Evolutionary conservation across 139 green algal genomes (phyloP), one percentile per base, ranked within the genome.

Genomic region (Pleodorina starrii): DNA sequence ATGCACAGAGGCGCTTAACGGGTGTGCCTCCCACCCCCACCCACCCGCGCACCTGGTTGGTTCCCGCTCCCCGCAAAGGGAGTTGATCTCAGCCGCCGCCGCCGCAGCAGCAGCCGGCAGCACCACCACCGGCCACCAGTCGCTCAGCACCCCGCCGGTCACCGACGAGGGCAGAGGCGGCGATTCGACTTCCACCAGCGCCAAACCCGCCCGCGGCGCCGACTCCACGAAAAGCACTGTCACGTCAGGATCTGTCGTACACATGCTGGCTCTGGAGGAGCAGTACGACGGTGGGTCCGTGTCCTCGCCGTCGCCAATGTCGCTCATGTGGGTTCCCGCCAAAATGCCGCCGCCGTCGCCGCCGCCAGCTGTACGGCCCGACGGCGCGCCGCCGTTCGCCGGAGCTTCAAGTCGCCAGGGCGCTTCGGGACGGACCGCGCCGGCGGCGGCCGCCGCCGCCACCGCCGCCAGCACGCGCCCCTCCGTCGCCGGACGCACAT

Each of bases 101-200:
- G 35, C 29, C 16, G 46, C 44, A 4, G 82, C 82, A 0, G 32
- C 17, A 14, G 17, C 7, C 21, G 82, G 82, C 46, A 88, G 16
- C 82, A 88, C 82, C 82, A 80, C 82, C 68, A 88, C 44, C 10
- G 82, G 82, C 82, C 66, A 88, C 82, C 82, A 88, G 7, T 80
- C 44, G 5, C 40, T 78, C 23, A 88, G 82, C 44, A 88, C 66
- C 1, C 43, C 81, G 29, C 0, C 43, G 16, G 42, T n/a, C 81
- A 78, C 43, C 5, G 4, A 42, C 42, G 38, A 11, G n/a, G 11
- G 19, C 16, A 10, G 46, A 29, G 73, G 73, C 32, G 78, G 36
- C 10, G 80, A 14, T 32, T 88, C 82, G 16, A 21, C 82, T 32
- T 88, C 82, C 63, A 88, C 82, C 17, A 88, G 1, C 40, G 82